Conservation (phyloP, 352 stramenopile species). For the Globisporangium alternatum region DNA sequence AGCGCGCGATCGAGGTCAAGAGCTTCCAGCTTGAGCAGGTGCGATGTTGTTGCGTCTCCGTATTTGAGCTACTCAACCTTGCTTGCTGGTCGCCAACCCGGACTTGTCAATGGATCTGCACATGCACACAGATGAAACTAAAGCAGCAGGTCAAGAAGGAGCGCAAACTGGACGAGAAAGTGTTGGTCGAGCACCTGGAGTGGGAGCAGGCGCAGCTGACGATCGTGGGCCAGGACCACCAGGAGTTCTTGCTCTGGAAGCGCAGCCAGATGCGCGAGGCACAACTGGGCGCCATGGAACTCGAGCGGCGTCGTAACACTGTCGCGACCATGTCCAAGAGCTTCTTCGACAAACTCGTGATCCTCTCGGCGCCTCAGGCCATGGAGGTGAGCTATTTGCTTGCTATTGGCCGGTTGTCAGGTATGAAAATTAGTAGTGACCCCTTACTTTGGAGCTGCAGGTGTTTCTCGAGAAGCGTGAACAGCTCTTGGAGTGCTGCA, state of each 20-base stretch:
- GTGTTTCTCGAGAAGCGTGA: slow-evolving; percentile 29
- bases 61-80: too few species aligned
- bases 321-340: slow-evolving; percentile 28
- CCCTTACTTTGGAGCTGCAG: slow-evolving; percentile 5
- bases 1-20: slow-evolving; percentile 14
- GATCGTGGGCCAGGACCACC: slow-evolving; percentile 15
- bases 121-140: slow-evolving; percentile 14
- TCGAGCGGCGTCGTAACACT: slow-evolving; percentile 24
- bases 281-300: slow-evolving; percentile 26
- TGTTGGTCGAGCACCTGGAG: slow-evolving; percentile 30
- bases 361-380: slow-evolving; percentile 26
- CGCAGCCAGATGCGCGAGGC: slow-evolving; percentile 23
- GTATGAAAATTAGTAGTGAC: neutral
- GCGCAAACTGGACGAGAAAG: slow-evolving; percentile 25
- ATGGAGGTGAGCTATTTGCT: slow-evolving; percentile 22
- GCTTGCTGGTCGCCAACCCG: too few species aligned
- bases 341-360: slow-evolving; percentile 47
- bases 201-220: slow-evolving; percentile 35
- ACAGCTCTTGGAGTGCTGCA: slow-evolving; percentile 25
- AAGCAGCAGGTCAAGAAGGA: slow-evolving; percentile 23
- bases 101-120: neutral
- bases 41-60: neutral
- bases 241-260: slow-evolving; percentile 9
- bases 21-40: slow-evolving; percentile 22
- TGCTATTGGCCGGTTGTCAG: neutral